phyloP scores from a whole-genome alignment of 305 asterid genomes.

The Rubia tinctorum region DNA sequence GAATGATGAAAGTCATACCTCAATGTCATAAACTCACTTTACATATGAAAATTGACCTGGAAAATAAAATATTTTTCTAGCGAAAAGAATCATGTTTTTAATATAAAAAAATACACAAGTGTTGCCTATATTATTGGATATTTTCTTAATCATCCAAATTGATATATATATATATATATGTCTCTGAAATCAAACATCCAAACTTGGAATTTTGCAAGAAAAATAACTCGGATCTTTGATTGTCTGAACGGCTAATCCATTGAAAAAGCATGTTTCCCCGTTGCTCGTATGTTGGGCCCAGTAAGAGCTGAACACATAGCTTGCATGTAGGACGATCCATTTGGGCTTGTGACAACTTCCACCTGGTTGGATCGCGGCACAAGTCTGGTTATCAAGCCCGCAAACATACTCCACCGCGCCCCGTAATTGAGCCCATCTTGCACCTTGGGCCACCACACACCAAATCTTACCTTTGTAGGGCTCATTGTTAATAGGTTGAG shows the following conservation, averaged over 20 bases:
- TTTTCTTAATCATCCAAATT: not conserved
- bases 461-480: constrained; percentile 52
- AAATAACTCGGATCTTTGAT: constrained; percentile 64
- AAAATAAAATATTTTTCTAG: not conserved
- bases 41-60: no score
- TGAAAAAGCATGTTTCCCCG: constrained; percentile 69
- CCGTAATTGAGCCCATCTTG: constrained; percentile 40
- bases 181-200: not conserved
- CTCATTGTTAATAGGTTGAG: constrained; percentile 46
- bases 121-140: not conserved
- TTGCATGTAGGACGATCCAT: constrained; percentile 47
- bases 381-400: constrained; percentile 53
- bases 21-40: not conserved
- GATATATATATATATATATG: not conserved
- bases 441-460: constrained; percentile 64
- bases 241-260: constrained; percentile 64
- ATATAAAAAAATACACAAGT: not conserved
- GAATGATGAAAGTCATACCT: no score
- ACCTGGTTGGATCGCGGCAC: constrained; percentile 66
- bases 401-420: constrained; percentile 54
- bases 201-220: constrained; percentile 17
- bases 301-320: constrained; percentile 76
- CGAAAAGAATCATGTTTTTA: not conserved
- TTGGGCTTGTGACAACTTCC: constrained; percentile 56
- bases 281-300: constrained; percentile 52